Percentiles rank a stretch among this genome's conserved stretches.
Evolutionary conservation across 345 rosid genomes (phyloP).

Genomic region (Camelina laxa): DNA sequence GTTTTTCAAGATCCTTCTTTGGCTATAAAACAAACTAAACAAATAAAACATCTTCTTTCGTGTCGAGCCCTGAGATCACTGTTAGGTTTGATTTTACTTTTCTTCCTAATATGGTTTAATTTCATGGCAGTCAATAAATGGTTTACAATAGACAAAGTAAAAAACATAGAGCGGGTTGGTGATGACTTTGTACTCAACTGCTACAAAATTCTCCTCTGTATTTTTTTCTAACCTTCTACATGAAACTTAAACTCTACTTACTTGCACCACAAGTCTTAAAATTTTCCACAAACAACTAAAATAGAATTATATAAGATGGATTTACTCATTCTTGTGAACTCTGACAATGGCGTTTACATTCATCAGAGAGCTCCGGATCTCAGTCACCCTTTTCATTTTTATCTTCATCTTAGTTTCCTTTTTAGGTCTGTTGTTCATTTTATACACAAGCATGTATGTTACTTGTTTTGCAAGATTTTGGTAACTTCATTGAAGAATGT

Average conservation of each 20-base stretch:
- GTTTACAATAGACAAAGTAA: conserved; percentile 10
- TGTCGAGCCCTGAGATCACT: conserved; percentile 14
- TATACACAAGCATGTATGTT: not conserved
- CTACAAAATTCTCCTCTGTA: conserved; percentile 41
- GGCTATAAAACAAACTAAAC: not conserved
- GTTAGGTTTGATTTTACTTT: conserved; percentile 29
- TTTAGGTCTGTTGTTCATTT: conserved; percentile 42
- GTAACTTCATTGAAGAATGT: not conserved
- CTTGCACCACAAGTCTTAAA: conserved; percentile 39
- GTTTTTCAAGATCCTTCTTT: not conserved
- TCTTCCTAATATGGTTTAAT: conserved; percentile 4
- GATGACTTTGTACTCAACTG: conserved; percentile 71
- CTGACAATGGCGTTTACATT: conserved; percentile 53
- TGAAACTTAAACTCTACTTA: conserved; percentile 23
- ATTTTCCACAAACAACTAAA: conserved; percentile 19
- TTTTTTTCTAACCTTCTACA: conserved; percentile 19
- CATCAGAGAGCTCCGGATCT: conserved; percentile 39
- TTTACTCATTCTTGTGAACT: conserved; percentile 3
- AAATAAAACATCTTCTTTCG: conserved; percentile 23
- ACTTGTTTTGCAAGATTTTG: conserved; percentile 25
- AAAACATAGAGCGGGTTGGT: conserved; percentile 54
- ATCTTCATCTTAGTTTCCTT: conserved; percentile 45
- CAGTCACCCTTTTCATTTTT: conserved; percentile 36
- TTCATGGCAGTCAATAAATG: conserved; percentile 17
- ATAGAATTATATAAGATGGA: conserved; percentile 8